Evolutionary conservation across 1,284 basidiomycete genomes (phyloP).

Genomic region (Ustilago loliicola): DNA sequence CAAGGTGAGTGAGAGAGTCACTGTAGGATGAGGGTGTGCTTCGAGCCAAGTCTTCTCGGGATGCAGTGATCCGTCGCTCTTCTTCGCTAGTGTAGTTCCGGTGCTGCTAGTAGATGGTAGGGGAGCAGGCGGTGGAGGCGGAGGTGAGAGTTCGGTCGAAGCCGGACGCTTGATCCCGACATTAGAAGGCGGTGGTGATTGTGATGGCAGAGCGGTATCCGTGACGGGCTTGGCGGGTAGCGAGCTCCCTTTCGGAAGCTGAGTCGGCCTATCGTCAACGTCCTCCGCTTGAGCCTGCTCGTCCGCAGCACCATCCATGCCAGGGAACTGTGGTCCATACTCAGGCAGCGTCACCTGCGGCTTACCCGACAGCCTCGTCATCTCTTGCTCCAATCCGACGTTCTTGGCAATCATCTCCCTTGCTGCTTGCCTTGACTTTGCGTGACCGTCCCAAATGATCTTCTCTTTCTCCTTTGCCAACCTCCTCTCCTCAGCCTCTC

Average conservation of each 20-base stretch:
- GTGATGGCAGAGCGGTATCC: background rate
- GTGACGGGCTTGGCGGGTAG: constrained; percentile 32
- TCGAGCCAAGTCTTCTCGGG: constrained; percentile 61
- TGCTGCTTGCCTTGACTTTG: constrained; percentile 51
- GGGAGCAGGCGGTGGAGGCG: constrained; percentile 31
- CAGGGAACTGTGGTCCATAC: constrained; percentile 51
- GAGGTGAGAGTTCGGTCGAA: constrained; percentile 33
- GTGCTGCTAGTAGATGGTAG: constrained; percentile 3
- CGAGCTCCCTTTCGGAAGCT: constrained; percentile 25
- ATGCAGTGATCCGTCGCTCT: constrained; percentile 50
- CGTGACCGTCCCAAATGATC: constrained; percentile 69
- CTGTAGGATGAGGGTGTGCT: constrained; percentile 51
- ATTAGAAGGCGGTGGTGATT: constrained; percentile 10
- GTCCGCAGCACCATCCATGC: constrained; percentile 11
- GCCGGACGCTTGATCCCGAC: constrained; percentile 36
- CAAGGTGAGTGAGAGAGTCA: constrained; percentile 51
- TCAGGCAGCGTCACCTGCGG: constrained; percentile 39
- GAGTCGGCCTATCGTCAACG: constrained; percentile 28
- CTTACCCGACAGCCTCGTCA: constrained; percentile 45
- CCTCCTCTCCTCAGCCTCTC: constrained; percentile 61
- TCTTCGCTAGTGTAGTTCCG: constrained; percentile 22
- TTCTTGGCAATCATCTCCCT: constrained; percentile 54
- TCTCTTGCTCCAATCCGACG: constrained; percentile 52
- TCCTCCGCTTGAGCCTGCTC: constrained; percentile 9
- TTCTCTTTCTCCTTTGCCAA: constrained; percentile 65